phyloP scores from a whole-genome alignment of 192 early-diverging fungal genomes.

The Diversispora epigaea region DNA sequence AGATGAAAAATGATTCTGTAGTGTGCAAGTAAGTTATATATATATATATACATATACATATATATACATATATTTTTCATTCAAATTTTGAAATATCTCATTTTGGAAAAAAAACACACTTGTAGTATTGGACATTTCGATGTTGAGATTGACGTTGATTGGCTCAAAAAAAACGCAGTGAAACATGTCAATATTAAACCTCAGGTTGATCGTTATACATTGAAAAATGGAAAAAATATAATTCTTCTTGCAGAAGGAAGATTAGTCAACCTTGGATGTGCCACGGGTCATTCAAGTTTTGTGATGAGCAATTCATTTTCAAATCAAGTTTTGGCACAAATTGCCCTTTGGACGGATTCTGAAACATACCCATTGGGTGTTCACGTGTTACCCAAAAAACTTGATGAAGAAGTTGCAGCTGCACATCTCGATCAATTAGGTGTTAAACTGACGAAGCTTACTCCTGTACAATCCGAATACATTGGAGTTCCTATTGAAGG shows the following conservation, averaged over 20 bases:
- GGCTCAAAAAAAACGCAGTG: conserved; percentile 93
- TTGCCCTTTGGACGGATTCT: conserved; percentile 95
- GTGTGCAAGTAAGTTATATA: conserved; percentile 75
- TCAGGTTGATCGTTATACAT: conserved; percentile 95
- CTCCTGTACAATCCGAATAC: conserved; percentile 72
- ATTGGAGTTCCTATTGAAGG: conserved; percentile 78
- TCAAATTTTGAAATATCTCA: no score
- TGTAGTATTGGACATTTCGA: conserved; percentile 97
- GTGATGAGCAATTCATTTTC: conserved; percentile 99
- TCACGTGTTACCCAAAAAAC: conserved; percentile 98
- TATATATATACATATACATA: background rate
- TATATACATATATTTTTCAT: background rate
- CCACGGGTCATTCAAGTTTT: conserved; percentile 97
- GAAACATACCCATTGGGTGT: conserved; percentile 89
- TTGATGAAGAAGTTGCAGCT: conserved; percentile 98
- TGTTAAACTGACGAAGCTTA: conserved; percentile 89
- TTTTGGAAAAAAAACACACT: no score
- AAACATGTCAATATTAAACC: conserved; percentile 95
- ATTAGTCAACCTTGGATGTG: conserved; percentile 99
- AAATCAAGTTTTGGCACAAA: conserved; percentile 98
- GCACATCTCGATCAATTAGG: conserved; percentile 94
- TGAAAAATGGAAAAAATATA: conserved; percentile 89
- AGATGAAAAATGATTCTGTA: conserved; percentile 98
- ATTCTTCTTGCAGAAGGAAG: conserved; percentile 98
- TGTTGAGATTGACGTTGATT: conserved; percentile 97